Conservation (phyloP, 2,329 filamentous ascomycete species). For the Sporothrix mexicana region DNA sequence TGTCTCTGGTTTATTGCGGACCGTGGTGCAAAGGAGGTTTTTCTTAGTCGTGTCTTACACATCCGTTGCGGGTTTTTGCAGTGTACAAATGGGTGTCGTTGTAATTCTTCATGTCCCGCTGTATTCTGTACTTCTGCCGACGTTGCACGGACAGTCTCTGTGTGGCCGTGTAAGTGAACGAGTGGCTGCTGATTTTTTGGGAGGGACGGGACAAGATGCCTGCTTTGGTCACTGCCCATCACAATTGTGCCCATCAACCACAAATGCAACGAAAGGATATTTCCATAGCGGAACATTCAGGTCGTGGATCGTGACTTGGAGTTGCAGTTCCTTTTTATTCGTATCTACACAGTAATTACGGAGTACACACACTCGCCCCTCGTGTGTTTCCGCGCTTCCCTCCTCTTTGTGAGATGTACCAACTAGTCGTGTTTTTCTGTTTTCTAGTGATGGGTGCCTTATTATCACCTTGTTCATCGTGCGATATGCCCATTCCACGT, state of each 20-base stretch:
- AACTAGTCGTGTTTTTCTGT: background rate
- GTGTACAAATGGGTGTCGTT: background rate
- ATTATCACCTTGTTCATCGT: constrained; percentile 12
- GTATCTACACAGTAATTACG: too few relatives aligned
- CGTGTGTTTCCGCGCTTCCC: background rate
- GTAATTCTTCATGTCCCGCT: background rate
- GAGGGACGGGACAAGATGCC: background rate
- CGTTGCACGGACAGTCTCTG: background rate
- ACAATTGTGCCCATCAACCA: background rate
- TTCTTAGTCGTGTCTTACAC: constrained; percentile 19
- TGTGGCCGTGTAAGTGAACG: background rate
- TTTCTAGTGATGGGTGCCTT: background rate
- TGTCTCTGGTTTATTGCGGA: background rate
- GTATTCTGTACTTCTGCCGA: background rate
- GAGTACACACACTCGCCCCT: background rate
- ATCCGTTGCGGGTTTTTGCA: background rate
- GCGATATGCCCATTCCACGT: constrained; percentile 8
- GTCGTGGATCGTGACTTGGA: background rate
- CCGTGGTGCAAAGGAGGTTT: constrained; percentile 9
- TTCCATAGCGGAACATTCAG: background rate
- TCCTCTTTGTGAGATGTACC: background rate
- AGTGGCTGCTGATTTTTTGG: background rate
- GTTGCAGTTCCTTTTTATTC: background rate
- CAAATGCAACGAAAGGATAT: constrained; percentile 7
- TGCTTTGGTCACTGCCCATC: background rate